Evolutionary conservation across 805 yeast species (phyloP), one percentile per base, ranked within the genome.

Genomic region (Candida cerambycidarum): DNA sequence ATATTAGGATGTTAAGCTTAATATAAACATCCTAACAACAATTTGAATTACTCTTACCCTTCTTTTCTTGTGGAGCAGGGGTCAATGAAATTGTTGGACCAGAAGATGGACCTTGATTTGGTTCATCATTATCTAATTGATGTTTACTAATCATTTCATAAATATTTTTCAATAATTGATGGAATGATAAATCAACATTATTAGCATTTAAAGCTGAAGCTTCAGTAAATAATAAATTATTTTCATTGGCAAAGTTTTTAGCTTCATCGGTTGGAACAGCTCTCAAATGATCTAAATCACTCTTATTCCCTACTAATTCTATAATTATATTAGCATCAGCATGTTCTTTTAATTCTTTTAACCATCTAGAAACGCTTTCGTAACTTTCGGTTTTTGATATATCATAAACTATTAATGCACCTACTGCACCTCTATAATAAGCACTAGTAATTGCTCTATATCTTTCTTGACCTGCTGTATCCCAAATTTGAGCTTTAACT

Each of bases 241-340:
- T 90, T 67, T 93, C 97, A 46, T 86, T 80, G 30, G 97, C 96
- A 69, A 90, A 90, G 59, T 84, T 86, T 67, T 83, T 85, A 46
- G 98, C 99, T 68, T 93, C 99, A 45, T 93, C 98, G 24, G 97
- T 90, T 46, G 98, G 96, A 15, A 93, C 96, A 0, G 97, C 97
- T 59, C 99, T 81, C 59, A 89, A 73, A 66, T 92, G 97, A 53
- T 83, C 87, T 62, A 89, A 75, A 73, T 90, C 97, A 24, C 87
- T 79, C 65, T 90, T 90, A 69, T 89, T 90, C 56, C 96, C 97
- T 50, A 89, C 93, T 53, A 90, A 75, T 45, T 92, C 97, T 56
- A 92, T 89, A 47, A 92, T 96, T 50, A 93, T 92, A 67, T 92
- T 92, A 47, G 95, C 89, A 67, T 90, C 87, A 32, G 93, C 98